Conservation (phyloP, 2,329 filamentous ascomycete genomes). For the Westerdykella aurantiaca region DNA sequence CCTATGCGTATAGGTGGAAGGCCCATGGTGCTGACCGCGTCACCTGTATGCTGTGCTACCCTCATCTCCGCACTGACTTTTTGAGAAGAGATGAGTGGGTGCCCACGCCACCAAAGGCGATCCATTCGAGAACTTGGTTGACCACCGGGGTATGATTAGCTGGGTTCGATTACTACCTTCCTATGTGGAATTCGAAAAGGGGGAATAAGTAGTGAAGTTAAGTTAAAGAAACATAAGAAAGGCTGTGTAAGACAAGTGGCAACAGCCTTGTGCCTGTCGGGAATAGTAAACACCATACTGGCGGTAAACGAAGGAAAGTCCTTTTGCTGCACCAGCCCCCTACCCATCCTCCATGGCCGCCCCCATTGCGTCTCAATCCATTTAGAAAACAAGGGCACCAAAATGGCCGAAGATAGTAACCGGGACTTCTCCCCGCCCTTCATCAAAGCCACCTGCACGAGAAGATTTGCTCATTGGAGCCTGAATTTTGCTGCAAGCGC, state of each 20-base stretch:
- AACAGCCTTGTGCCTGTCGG: conserved; percentile 20
- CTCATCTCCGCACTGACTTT: too few species aligned
- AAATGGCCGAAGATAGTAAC: conserved; percentile 7
- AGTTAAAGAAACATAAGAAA: conserved; percentile 39
- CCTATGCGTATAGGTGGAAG: too few species aligned
- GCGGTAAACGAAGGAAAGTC: conserved; percentile 24
- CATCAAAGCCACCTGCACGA: background rate
- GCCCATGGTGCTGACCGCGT: too few species aligned
- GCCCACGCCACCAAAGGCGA: too few species aligned
- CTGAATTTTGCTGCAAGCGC: conserved; percentile 21
- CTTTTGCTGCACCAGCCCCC: conserved; percentile 2
- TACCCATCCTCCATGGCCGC: conserved; percentile 17
- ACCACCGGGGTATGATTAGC: conserved; percentile 32
- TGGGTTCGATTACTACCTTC: conserved; percentile 36
- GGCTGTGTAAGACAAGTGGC: conserved; percentile 27
- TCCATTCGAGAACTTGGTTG: conserved; percentile 1
- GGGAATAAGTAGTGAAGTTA: conserved; percentile 39
- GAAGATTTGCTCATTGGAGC: conserved; percentile 16
- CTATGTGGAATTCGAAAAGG: conserved; percentile 36
- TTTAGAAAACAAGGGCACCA: conserved; percentile 11
- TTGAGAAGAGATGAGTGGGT: background rate
- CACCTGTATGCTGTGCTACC: too few species aligned
- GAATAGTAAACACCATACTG: conserved; percentile 20
- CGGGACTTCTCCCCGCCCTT: background rate
- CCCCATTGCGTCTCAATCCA: conserved; percentile 24